Percentiles rank a stretch among this genome's conserved stretches.
phyloP scores from a whole-genome alignment of 371 early-diverging fungal species.

The Mucor mucedo region DNA sequence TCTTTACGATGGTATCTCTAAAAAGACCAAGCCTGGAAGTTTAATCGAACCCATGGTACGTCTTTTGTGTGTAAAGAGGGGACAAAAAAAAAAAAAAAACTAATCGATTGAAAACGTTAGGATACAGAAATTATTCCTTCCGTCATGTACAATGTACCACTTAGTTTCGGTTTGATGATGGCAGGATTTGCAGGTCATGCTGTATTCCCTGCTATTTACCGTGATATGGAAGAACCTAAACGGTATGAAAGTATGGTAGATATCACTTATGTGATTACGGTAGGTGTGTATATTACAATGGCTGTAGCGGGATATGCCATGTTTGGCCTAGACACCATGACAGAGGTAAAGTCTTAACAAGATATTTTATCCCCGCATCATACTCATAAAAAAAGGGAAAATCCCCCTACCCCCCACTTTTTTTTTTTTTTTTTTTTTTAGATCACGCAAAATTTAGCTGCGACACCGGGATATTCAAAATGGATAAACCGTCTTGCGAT shows the following conservation, averaged over 20 bases:
- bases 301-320: conserved; percentile 67
- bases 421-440: too few species aligned
- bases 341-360: conserved; percentile 54
- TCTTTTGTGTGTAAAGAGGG: not conserved
- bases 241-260: conserved; percentile 47
- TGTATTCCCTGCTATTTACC: conserved; percentile 52
- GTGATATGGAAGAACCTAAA: conserved; percentile 55
- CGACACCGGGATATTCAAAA: conserved; percentile 60
- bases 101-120: conserved; percentile 22
- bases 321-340: conserved; percentile 69
- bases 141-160: conserved; percentile 29
- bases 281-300: conserved; percentile 37
- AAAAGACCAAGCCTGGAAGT: conserved; percentile 57
- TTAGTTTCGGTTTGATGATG: conserved; percentile 54
- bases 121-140: conserved; percentile 35
- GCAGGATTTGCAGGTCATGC: conserved; percentile 57
- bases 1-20: conserved; percentile 52
- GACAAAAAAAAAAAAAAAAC: too few species aligned
- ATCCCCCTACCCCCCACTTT: too few species aligned
- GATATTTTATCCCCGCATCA: not conserved
- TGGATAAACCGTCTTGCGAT: conserved; percentile 62
- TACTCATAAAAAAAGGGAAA: not conserved
- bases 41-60: conserved; percentile 55
- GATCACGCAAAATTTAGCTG: conserved; percentile 75
- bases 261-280: conserved; percentile 40